A percentile compares a stretch with the other conserved stretches of the same genome.
phyloP scores from a whole-genome alignment of 139 green algal genomes.

The Monoraphidium neglectum region DNA sequence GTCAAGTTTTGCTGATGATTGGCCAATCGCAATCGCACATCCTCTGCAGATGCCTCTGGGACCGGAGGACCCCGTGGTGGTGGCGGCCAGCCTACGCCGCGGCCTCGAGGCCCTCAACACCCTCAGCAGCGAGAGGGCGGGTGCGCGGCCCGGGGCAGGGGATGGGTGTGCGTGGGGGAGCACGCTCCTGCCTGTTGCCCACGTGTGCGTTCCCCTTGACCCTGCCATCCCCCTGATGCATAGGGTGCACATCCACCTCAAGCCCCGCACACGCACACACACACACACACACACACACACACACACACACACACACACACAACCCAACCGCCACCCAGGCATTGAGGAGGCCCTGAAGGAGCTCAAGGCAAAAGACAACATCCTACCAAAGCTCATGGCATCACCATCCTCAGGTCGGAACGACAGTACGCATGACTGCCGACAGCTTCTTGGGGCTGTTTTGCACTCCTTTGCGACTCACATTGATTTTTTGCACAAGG shows the following conservation, averaged over 20 bases:
- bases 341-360: conserved; percentile 91
- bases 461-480: background rate
- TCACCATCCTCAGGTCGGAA: conserved; percentile 22
- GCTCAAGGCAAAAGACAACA: conserved; percentile 87
- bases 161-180: background rate
- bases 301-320: background rate
- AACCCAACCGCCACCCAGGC: conserved; percentile 23
- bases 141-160: background rate
- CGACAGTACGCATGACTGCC: too few species aligned
- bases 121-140: conserved; percentile 30
- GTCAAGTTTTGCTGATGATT: too few species aligned
- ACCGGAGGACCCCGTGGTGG: conserved; percentile 66
- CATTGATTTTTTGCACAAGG: too few species aligned
- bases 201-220: too few species aligned
- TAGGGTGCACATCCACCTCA: background rate
- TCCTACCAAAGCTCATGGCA: conserved; percentile 88
- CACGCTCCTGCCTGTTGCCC: too few species aligned
- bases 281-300: background rate
- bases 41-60: conserved; percentile 51
- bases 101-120: conserved; percentile 61
- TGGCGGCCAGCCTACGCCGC: conserved; percentile 66
- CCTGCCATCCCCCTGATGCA: too few species aligned
- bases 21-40: conserved; percentile 17
- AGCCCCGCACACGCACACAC: background rate
- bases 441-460: background rate